phyloP scores from a whole-genome alignment of 2,329 filamentous ascomycete genomes.

The Nigrospora oryzae region DNA sequence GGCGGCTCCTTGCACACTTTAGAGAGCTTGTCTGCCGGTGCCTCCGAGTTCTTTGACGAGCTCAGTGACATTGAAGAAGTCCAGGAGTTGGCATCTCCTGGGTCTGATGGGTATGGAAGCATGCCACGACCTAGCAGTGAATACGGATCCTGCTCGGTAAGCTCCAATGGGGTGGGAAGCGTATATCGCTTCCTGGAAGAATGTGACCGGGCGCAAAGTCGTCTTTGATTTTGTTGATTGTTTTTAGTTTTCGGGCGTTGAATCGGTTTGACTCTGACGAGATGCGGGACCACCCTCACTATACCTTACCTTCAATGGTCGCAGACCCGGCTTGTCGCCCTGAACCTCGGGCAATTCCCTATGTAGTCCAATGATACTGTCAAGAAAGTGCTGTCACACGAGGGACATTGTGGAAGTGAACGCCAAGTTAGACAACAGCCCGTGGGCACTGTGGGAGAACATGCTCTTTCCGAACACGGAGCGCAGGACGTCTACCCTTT shows the following conservation, averaged over 20 bases:
- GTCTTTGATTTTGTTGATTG: conserved; percentile 6
- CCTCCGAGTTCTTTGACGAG: conserved; percentile 29
- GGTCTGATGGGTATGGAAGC: conserved; percentile 37
- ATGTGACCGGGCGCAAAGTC: conserved; percentile 34
- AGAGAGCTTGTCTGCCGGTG: conserved; percentile 11
- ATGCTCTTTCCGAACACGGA: no score
- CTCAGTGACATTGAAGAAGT: conserved; percentile 32
- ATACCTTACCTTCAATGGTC: no score
- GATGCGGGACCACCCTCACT: no score
- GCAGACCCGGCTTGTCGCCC: no score
- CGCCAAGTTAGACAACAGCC: no score
- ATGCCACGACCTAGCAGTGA: conserved; percentile 39
- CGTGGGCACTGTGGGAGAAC: no score
- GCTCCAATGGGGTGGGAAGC: conserved; percentile 47
- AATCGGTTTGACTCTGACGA: no score
- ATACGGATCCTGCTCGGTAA: conserved; percentile 33
- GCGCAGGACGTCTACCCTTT: no score
- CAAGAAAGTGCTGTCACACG: no score
- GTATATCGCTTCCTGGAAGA: conserved; percentile 51
- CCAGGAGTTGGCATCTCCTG: conserved; percentile 38
- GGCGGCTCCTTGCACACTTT: conserved; percentile 39
- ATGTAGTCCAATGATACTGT: no score
- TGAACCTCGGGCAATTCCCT: no score
- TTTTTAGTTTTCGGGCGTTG: background rate
- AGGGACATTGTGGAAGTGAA: no score